Conservation (phyloP, 2,329 filamentous ascomycete species). For the Neocatenulostroma microsporum region DNA sequence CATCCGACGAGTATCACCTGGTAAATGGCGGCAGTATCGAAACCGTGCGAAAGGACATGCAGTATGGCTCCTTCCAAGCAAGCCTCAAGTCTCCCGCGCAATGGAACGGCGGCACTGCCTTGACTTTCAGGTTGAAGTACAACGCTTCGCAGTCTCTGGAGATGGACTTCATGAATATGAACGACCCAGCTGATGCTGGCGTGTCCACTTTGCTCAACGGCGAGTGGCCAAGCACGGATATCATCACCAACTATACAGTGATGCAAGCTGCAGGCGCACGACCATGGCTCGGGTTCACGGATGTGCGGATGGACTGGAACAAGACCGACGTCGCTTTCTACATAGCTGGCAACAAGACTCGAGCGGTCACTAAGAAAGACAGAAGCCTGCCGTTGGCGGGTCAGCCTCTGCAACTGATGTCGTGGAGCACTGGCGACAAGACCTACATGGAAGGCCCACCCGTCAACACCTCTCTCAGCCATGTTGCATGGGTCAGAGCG, state of each 20-base stretch:
- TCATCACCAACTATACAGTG: constrained; percentile 38
- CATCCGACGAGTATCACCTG: no score
- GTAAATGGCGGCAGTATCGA: constrained; percentile 39
- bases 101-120: constrained; percentile 34
- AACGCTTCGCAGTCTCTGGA: constrained; percentile 39
- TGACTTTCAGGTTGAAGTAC: constrained; percentile 41
- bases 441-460: constrained; percentile 42
- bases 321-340: constrained; percentile 36
- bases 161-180: constrained; percentile 40
- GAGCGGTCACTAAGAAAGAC: constrained; percentile 25
- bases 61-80: constrained; percentile 41
- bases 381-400: constrained; percentile 33
- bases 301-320: constrained; percentile 44
- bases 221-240: constrained; percentile 31
- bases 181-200: constrained; percentile 25
- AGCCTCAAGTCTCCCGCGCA: constrained; percentile 35
- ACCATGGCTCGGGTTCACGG: constrained; percentile 40
- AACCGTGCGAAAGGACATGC: constrained; percentile 39
- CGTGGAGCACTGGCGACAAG: constrained; percentile 42
- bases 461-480: constrained; percentile 31
- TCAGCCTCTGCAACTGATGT: constrained; percentile 41
- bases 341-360: constrained; percentile 19
- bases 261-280: constrained; percentile 25
- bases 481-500: constrained; percentile 40
- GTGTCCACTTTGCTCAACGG: constrained; percentile 31